Base-by-base conservation (phyloP, 108 stramenopile species). In the Cylindrotheca closterium region DNA sequence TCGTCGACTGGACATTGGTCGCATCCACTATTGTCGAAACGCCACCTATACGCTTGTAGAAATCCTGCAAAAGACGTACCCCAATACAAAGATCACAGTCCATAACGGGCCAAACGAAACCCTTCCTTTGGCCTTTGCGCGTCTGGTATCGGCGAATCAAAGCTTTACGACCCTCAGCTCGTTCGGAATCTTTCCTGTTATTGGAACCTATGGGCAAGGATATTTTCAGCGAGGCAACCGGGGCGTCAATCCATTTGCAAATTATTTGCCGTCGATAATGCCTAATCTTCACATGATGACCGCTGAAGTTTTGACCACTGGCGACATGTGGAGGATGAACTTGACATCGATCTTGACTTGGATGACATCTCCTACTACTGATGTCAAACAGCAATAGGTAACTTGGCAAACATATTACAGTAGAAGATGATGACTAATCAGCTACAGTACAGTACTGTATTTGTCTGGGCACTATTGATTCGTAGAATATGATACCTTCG, bases 141-240 rank as follows among this genome's bases (percentile, higher is more conserved):
- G 76, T 7, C 32, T 77, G 0, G 64, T 51, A 33, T 61, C 67
- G 60, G 76, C 76, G 5, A 71, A 76, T 15, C 42, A 65, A 17
- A 55, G 48, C 25, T 57, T 76, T 33, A 54, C 56, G 19, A 30
- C 65, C 4, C 19, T 66, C 47, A 63, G 47, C 25, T 62, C 65
- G 4, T 77, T 77, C 42, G 57, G 58, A 17, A 58, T 71, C 1
- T 77, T 77, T 56, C 76, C 76, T 25, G 42, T 72, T 19, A 4
- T 77, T 10, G 57, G 60, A 47, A 68, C 70, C 18, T 77, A 67
- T 66, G 76, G 76, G 8, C 22, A 61, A 8, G 70, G 66, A 21
- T 77, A 71, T 33, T 66, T 76, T 30, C 68, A 75, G 34, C 15
- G 37, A 55, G 74, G 74, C 4, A 68, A 68, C 53, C 51, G 58